Conservation (phyloP, 352 stramenopile genomes). For the Phytophthora idaei region DNA sequence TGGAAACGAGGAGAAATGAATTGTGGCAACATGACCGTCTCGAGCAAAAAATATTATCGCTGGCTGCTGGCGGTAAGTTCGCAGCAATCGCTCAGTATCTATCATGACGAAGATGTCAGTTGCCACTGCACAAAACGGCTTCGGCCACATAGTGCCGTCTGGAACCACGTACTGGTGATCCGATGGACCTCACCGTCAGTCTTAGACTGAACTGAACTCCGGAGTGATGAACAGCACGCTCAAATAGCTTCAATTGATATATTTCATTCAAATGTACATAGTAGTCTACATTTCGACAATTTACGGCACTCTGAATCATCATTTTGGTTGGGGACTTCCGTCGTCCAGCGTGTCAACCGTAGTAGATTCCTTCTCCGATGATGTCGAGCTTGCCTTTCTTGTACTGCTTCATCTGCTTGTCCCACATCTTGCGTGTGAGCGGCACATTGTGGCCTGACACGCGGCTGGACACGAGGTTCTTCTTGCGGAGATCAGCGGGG, state of each 20-base stretch:
- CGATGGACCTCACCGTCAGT: too few relatives aligned
- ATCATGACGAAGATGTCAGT: too few relatives aligned
- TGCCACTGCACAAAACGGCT: too few relatives aligned
- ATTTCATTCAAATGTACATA: slow-evolving; percentile 1
- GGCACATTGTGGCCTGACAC: slow-evolving; percentile 64
- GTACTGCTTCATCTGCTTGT: slow-evolving; percentile 55
- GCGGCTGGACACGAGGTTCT: slow-evolving; percentile 38
- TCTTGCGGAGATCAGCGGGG: slow-evolving; percentile 45
- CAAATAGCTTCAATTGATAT: neutral
- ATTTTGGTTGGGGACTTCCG: neutral
- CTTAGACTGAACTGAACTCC: too few relatives aligned
- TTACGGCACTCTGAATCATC: neutral
- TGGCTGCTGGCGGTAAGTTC: too few relatives aligned
- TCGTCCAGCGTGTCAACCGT: slow-evolving; percentile 25
- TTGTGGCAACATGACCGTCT: too few relatives aligned
- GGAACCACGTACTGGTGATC: too few relatives aligned
- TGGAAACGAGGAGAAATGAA: too few relatives aligned
- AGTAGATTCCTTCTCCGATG: slow-evolving; percentile 52
- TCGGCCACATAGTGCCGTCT: too few relatives aligned
- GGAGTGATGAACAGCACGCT: neutral
- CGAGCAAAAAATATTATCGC: too few relatives aligned
- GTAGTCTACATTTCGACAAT: slow-evolving; percentile 18
- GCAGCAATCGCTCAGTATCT: too few relatives aligned
- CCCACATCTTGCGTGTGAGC: slow-evolving; percentile 67
- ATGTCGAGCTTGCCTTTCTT: slow-evolving; percentile 47